These are phyloP conservation scores for Malbranchea cinnamomea DNA, from an alignment of 2,329 filamentous ascomycete genomes.

Conservation along the genomic window DNA sequence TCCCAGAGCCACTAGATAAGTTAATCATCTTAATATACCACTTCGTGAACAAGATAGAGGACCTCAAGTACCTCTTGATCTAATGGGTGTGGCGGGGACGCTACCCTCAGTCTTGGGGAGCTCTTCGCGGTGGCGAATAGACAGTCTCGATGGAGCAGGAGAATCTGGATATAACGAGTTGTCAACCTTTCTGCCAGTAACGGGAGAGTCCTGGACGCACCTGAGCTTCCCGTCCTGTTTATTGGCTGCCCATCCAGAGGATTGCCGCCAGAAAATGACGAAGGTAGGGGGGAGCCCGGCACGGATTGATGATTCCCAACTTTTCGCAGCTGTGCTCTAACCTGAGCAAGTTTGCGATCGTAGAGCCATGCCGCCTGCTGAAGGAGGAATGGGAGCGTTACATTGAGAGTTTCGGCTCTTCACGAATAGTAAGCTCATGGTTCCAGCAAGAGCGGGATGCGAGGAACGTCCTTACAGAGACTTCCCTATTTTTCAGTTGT, in stretches of 20 bases:
- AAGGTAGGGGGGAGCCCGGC: slow-evolving; percentile 27
- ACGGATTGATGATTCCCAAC: slow-evolving; percentile 28
- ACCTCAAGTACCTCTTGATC: slow-evolving; percentile 9
- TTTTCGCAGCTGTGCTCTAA: slow-evolving; percentile 77
- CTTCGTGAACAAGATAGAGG: neutral
- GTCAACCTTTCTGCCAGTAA: slow-evolving; percentile 1
- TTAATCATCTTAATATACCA: no score
- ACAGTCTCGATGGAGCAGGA: slow-evolving; percentile 24
- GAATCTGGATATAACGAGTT: slow-evolving; percentile 16
- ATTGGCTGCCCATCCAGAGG: slow-evolving; percentile 23
- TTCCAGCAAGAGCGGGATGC: neutral
- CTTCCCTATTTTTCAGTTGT: slow-evolving; percentile 44
- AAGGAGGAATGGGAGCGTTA: slow-evolving; percentile 74
- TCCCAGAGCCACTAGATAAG: no score
- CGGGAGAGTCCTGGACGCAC: slow-evolving; percentile 11
- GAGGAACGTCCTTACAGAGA: slow-evolving; percentile 50
- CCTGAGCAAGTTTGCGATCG: slow-evolving; percentile 76
- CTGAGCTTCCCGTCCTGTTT: slow-evolving; percentile 19
- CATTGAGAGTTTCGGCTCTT: slow-evolving; percentile 63
- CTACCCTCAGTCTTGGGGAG: slow-evolving; percentile 16
- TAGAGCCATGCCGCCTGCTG: slow-evolving; percentile 91
- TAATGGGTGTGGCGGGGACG: slow-evolving; percentile 6
- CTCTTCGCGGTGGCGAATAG: slow-evolving; percentile 22
- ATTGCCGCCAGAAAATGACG: slow-evolving; percentile 28
- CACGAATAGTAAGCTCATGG: neutral